Conservation (phyloP, 441 rosid genomes). For the Viola pubescens region DNA sequence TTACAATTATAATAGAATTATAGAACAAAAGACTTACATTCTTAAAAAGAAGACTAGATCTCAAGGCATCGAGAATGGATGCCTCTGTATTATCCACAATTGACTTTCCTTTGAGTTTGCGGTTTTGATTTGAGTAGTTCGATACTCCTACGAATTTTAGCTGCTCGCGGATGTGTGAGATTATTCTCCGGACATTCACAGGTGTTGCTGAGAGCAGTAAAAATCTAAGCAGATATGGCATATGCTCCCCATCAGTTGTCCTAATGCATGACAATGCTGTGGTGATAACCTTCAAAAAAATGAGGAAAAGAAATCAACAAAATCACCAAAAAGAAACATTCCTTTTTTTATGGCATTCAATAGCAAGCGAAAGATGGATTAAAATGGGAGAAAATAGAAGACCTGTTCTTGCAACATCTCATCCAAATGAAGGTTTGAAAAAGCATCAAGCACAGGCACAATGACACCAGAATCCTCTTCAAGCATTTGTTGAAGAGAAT, state of each 20-base stretch:
- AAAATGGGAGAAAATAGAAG: slow-evolving; percentile 1
- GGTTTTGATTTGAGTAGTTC: slow-evolving; percentile 29
- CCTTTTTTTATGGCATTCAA: too few relatives aligned
- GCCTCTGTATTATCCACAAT: slow-evolving; percentile 44
- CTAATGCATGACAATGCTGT: slow-evolving; percentile 67
- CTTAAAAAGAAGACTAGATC: slow-evolving; percentile 75
- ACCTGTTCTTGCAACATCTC: slow-evolving; percentile 75
- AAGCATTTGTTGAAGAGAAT: slow-evolving; percentile 67
- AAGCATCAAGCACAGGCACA: slow-evolving; percentile 67
- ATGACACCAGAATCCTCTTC: slow-evolving; percentile 65
- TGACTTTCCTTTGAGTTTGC: slow-evolving; percentile 62
- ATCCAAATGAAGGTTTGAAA: slow-evolving; percentile 68
- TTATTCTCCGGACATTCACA: slow-evolving; percentile 57
- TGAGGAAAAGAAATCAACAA: background rate
- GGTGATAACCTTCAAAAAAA: slow-evolving; percentile 45
- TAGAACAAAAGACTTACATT: slow-evolving; percentile 36
- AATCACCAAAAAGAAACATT: too few relatives aligned
- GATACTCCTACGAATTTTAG: slow-evolving; percentile 54
- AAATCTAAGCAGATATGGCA: slow-evolving; percentile 70
- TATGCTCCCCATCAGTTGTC: slow-evolving; percentile 61
- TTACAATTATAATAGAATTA: slow-evolving; percentile 6
- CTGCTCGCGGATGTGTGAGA: slow-evolving; percentile 62
- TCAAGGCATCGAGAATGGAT: slow-evolving; percentile 64
- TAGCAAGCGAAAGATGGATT: too few relatives aligned
- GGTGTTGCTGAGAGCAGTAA: slow-evolving; percentile 72